Base-by-base conservation (phyloP, 2,329 filamentous ascomycete species). In the Neopestalotiopsis rosae region DNA sequence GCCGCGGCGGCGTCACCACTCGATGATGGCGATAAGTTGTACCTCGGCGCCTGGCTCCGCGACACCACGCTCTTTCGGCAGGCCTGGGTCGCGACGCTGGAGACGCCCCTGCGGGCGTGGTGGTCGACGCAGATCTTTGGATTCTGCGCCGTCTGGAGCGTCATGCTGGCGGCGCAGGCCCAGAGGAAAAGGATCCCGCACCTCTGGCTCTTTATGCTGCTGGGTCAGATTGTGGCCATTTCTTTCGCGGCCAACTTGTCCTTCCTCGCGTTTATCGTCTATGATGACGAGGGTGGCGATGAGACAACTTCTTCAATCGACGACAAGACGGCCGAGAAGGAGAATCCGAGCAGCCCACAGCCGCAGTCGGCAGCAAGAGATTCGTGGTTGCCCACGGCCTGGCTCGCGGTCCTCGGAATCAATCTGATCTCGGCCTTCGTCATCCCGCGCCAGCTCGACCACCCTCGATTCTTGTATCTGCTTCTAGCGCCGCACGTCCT, bases 101-200 rank as follows among this genome's bases (percentile, higher is more conserved):
- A 75, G 59, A 74, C 71, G 14, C 68, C 69, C 0, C 66, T 72
- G 5, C 69, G 75, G 20, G 69, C 71, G 4, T 77, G 73, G 74
- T 77, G 75, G 75, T 74, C 74, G 14, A 64, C 73, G 62, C 75
- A 77, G 65, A 76, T 77, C 24, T 76, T 76, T 58, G 72, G 73
- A 1, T 77, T 76, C 52, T 74, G 73, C 38, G 74, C 73, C 14
- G 68, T 69, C 24, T 77, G 75, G 76, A 77, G 74, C 61, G 70
- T 75, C 3, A 68, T 75, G 68, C 72, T 76, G 42, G 75, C 71
- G 10, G 71, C 71, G 4, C 72, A 76, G 66, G 74, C 69, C 34
- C 68, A 68, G 12, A 74, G 68, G 62, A 66, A 69, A 14, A 65
- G 24, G 1, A 74, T 76, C 20, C 68, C 72, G 0, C 69, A 73